These are phyloP conservation scores for Rhizopogon rudus DNA, from an alignment of 768 basidiomycete species.

Conservation along the genomic window DNA sequence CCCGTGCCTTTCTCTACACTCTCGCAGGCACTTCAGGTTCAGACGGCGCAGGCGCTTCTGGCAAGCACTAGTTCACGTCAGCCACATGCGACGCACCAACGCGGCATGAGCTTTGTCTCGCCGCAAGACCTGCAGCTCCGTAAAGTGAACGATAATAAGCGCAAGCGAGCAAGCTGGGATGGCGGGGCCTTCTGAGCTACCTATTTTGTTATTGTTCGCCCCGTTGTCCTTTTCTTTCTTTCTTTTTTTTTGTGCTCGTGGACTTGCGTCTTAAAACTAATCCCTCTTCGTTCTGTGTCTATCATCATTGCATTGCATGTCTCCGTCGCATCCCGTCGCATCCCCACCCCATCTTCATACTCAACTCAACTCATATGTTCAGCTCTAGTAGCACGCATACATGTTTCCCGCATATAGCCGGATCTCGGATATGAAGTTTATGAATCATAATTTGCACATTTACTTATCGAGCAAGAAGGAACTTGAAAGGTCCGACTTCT, in stretches of 20 bases:
- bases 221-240: neutral
- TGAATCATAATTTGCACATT: neutral
- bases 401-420: neutral
- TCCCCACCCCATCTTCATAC: neutral
- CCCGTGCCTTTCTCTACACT: conserved; percentile 20
- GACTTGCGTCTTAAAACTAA: neutral
- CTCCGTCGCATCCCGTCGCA: neutral
- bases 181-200: conserved; percentile 30
- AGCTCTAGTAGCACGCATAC: conserved; percentile 2
- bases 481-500: conserved; percentile 20
- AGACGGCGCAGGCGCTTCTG: conserved; percentile 26
- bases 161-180: conserved; percentile 57
- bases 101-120: conserved; percentile 48
- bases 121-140: conserved; percentile 47
- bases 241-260: too few relatives aligned
- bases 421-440: neutral
- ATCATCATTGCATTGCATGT: conserved; percentile 2
- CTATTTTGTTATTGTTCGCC: neutral
- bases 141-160: conserved; percentile 46
- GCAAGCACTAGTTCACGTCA: conserved; percentile 10
- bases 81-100: conserved; percentile 33
- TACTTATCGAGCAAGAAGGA: neutral
- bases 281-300: conserved; percentile 4
- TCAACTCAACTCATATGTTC: conserved; percentile 1
- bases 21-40: conserved; percentile 27